A percentile compares a stretch with the other conserved stretches of the same genome.
Evolutionary conservation across 2,329 filamentous ascomycete species (phyloP).

Genomic region (Sporothrix luriei): DNA sequence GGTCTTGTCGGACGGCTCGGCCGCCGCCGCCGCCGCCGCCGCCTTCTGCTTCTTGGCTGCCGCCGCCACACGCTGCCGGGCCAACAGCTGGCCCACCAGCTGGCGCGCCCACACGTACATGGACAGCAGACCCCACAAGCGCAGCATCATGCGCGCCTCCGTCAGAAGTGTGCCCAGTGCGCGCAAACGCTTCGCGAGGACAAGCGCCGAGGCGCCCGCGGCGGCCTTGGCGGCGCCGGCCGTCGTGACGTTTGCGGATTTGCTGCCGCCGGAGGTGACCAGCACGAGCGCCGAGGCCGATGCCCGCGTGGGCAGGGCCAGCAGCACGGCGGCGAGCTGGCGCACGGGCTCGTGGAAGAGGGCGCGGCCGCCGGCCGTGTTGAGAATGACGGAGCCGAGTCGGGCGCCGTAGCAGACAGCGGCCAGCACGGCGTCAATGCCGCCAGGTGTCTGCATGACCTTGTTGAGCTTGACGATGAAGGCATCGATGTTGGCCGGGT

Average conservation of each 20-base stretch:
- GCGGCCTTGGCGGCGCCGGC: conserved; percentile 36
- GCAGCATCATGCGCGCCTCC: conserved; percentile 71
- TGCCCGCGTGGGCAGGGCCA: conserved; percentile 55
- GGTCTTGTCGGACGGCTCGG: conserved; percentile 44
- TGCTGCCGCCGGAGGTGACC: conserved; percentile 37
- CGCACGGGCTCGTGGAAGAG: conserved; percentile 54
- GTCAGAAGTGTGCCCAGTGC: conserved; percentile 66
- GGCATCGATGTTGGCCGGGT: conserved; percentile 51
- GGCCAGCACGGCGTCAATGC: conserved; percentile 70
- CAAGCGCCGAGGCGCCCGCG: conserved; percentile 50
- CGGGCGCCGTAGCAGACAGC: conserved; percentile 69
- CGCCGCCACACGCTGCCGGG: conserved; percentile 48
- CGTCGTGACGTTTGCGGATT: background rate
- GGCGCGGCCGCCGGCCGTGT: conserved; percentile 58
- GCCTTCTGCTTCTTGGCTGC: conserved; percentile 34
- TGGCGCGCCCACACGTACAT: conserved; percentile 68
- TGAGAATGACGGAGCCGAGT: conserved; percentile 55
- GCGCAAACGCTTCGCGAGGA: conserved; percentile 57
- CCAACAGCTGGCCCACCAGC: conserved; percentile 45
- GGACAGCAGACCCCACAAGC: conserved; percentile 76
- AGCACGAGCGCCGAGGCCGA: conserved; percentile 45
- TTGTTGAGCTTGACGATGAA: conserved; percentile 61
- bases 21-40: conserved; percentile 41
- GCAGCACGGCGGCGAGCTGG: conserved; percentile 56
- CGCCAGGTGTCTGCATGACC: conserved; percentile 67